Evolutionary conservation across 2,329 filamentous ascomycete species (phyloP), one percentile per base, ranked within the genome.

Genomic region (Fusarium sp.): DNA sequence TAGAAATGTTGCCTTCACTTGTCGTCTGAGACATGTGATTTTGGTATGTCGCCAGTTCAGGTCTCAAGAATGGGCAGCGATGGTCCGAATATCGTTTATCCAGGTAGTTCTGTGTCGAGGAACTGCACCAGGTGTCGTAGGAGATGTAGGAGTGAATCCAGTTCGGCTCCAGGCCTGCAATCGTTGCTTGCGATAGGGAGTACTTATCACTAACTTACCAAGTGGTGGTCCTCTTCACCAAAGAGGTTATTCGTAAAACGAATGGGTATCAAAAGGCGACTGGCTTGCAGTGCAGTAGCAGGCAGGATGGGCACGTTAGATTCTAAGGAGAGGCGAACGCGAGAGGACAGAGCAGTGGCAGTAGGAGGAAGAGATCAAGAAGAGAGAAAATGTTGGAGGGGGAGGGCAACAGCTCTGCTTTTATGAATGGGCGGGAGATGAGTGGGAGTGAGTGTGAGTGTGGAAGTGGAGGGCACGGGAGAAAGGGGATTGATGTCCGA

Each of bases 221-320:
- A 69, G 57, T 53, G 53, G 63, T 64, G 63, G 55, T 70, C 68
- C 65, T 72, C 71, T 68, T 65, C 45, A 68, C 63, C 60, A 59
- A 39, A 73, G 67, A 75, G 65, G 66, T 48, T 61, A 61, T 70
- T 72, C 63, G 69, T 67, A 47, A 68, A 71, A 54, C 57, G 62
- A 59, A 66, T 68, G 68, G 75, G 74, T 70, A 74, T 78, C 70
- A 73, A 75, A 73, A 71, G 63, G 67, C 68, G 68, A 75, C 76
- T 79, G 72, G 73, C 75, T 78, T 69, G 74, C 75, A 77, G 70
- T 70, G 72, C 75, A 77, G 67, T 72, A 68, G 61, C 41, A 47
- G 24, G 68, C 58, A 65, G 64, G 44, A 53, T 65, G 44, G 55
- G 61, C 71, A 74, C 63, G 71, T 72, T 54, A 65, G 63, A 68